phyloP scores from a whole-genome alignment of 768 basidiomycete species.

The Rhodocollybia butyracea region DNA sequence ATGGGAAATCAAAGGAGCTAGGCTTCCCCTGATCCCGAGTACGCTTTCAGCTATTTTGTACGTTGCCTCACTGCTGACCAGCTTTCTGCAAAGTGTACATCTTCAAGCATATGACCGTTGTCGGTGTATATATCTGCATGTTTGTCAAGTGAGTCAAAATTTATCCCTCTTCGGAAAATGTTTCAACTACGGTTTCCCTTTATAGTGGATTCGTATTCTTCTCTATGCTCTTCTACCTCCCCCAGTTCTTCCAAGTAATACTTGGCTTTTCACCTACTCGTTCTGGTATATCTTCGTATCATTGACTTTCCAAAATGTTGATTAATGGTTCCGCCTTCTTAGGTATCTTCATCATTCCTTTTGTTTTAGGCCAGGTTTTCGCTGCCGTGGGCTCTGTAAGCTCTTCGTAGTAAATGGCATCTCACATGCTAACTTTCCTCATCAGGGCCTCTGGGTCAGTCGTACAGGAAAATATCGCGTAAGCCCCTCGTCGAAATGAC shows the following conservation, averaged over 20 bases:
- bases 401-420: neutral
- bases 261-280: slow-evolving; percentile 61
- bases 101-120: slow-evolving; percentile 63
- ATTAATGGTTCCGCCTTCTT: slow-evolving; percentile 16
- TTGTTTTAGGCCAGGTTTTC: slow-evolving; percentile 61
- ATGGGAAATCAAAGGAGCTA: slow-evolving; percentile 72
- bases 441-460: slow-evolving; percentile 59
- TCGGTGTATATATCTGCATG: slow-evolving; percentile 66
- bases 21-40: slow-evolving; percentile 73
- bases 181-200: neutral
- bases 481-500: slow-evolving; percentile 16
- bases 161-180: neutral
- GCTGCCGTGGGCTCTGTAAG: slow-evolving; percentile 52
- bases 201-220: slow-evolving; percentile 57
- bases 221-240: slow-evolving; percentile 67
- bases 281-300: slow-evolving; percentile 20
- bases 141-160: slow-evolving; percentile 51
- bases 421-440: neutral
- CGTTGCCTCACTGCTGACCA: neutral
- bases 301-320: neutral
- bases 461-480: slow-evolving; percentile 64
- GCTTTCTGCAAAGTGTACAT: slow-evolving; percentile 54
- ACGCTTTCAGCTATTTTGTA: slow-evolving; percentile 16
- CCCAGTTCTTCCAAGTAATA: slow-evolving; percentile 74
- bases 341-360: slow-evolving; percentile 64